Percentiles rank a stretch among this genome's conserved stretches.
Conservation (phyloP, 768 basidiomycete species). For the Lyophyllum semitale region DNA sequence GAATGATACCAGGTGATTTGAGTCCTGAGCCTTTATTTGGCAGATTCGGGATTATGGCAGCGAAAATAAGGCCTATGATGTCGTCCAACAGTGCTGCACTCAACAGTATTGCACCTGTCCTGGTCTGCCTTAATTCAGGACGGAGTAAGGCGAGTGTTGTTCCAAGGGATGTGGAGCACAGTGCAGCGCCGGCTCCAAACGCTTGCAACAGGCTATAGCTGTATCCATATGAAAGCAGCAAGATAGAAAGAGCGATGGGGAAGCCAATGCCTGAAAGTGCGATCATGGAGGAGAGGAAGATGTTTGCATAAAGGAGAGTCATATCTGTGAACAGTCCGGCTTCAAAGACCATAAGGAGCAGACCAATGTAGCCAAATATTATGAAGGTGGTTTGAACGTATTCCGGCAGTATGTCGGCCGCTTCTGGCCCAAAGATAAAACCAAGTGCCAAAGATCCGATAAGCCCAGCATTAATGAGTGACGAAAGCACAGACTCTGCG, state of each 20-base stretch:
- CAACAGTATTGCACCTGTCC: conserved; percentile 57
- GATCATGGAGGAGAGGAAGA: conserved; percentile 47
- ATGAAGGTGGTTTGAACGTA: conserved; percentile 46
- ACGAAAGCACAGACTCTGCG: conserved; percentile 41
- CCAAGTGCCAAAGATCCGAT: conserved; percentile 59
- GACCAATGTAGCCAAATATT: conserved; percentile 41
- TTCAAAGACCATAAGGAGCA: conserved; percentile 57
- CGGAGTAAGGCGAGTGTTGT: conserved; percentile 65
- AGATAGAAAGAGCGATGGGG: conserved; percentile 51
- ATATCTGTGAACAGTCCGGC: conserved; percentile 60
- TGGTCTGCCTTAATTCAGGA: conserved; percentile 46
- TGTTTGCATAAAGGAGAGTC: conserved; percentile 42
- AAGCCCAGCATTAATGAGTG: conserved; percentile 41
- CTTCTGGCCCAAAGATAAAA: conserved; percentile 54
- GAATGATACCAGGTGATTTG: conserved; percentile 14
- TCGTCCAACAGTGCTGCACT: conserved; percentile 70
- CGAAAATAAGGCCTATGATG: conserved; percentile 60
- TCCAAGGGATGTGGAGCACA: conserved; percentile 66
- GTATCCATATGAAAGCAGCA: conserved; percentile 42
- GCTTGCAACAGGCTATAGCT: conserved; percentile 44
- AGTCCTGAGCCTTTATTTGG: conserved; percentile 23
- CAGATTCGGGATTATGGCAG: conserved; percentile 50
- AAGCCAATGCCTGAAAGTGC: conserved; percentile 54
- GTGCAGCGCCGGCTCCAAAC: conserved; percentile 63
- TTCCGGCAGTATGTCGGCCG: conserved; percentile 42